Base-by-base conservation (phyloP, 768 basidiomycete species). In the Rossbeevera mucosa region DNA sequence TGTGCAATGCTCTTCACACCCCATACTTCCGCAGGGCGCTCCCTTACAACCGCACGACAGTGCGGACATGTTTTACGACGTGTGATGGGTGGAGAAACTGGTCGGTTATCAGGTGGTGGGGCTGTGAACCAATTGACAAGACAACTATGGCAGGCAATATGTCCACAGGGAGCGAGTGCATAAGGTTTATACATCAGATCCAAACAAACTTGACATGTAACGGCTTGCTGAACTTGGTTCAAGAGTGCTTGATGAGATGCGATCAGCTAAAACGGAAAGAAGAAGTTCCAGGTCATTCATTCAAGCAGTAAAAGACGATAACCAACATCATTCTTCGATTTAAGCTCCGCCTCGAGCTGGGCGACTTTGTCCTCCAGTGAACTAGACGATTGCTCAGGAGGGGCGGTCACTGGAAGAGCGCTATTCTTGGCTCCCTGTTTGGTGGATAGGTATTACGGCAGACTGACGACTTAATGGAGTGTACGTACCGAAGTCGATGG, bases 161-260 rank as follows among this genome's bases (percentile, higher is more conserved):
- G 87, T 5, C 88, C 88, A 52, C 88, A 91, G 1, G 88, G 87
- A 0, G 85, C 76, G 18, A 89, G 79, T 0, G 86, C 82, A 56
- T 80, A 91, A 0, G 89, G 88, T 56, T 79, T 80, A 64, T 85
- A 74, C 65, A 91, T 74, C 21, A 87, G 71, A 59, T 89, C 87
- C 24, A 90, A 73, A 62, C 89, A 91, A 55, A 91, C 84, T 65
- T 90, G 86, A 54, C 89, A 91, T 12, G 81, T 86, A 22, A 88
- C 66, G 0, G 83, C 76, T 55, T 85, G 81, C 8, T 82, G 80
- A 40, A 88, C 59, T 51, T 80, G 73, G 4, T 65, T 64, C n/a
- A 87, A 58, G 21, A 82, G 70, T 8, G 70, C 59, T 69, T 83
- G 74, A 56, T 89, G 82, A 54, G 73, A 73, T 20, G 71, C 59